Evolutionary conservation across 177 flowering plant genomes (phyloP).

Genomic region (Vitis hybrid): DNA sequence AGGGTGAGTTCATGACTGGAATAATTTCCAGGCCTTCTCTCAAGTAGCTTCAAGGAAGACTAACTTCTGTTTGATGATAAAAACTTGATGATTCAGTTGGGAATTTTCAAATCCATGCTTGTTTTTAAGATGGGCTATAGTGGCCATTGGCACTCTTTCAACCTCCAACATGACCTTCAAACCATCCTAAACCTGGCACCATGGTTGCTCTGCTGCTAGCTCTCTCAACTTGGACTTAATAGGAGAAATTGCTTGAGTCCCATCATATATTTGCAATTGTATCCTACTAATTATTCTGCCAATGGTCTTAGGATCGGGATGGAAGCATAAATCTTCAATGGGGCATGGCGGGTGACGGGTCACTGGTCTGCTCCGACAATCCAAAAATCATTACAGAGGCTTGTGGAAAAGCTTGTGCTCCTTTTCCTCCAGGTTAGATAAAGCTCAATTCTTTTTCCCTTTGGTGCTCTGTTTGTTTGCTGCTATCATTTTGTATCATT

Average conservation of each 20-base stretch:
- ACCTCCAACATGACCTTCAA: too few species aligned
- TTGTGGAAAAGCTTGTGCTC: slow-evolving; percentile 34
- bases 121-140: not conserved
- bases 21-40: not conserved
- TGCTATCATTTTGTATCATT: not conserved
- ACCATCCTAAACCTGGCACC: too few species aligned
- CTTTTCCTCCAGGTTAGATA: slow-evolving; percentile 39
- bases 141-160: too few species aligned
- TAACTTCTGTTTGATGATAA: too few species aligned
- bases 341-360: slow-evolving; percentile 41
- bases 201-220: too few species aligned
- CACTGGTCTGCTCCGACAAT: slow-evolving; percentile 33
- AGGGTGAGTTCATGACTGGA: slow-evolving; percentile 22
- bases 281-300: not conserved
- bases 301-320: slow-evolving; percentile 28
- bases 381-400: slow-evolving; percentile 23
- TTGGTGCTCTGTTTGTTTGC: not conserved
- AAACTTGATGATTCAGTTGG: too few species aligned
- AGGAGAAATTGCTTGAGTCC: too few species aligned
- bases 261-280: not conserved
- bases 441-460: not conserved
- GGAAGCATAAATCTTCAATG: slow-evolving; percentile 36
- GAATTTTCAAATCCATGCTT: too few species aligned
- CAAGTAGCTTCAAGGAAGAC: too few species aligned
- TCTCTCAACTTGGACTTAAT: too few species aligned